These are phyloP conservation scores for Leersia perrieri DNA, from an alignment of 176 grass and related monocot species.

Conservation along the genomic window DNA sequence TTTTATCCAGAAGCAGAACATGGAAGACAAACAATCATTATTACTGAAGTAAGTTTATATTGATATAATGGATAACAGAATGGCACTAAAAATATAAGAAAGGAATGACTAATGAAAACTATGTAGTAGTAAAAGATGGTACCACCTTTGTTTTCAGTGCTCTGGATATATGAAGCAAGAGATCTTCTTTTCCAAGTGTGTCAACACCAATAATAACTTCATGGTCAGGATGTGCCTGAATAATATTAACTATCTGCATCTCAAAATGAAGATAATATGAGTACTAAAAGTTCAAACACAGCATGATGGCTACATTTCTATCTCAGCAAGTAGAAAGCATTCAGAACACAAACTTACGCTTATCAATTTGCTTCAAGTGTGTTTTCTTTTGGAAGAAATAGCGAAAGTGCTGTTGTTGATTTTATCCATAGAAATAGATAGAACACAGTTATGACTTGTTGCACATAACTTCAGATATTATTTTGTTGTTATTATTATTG, in stretches of 20 bases:
- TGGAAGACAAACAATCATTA: not conserved
- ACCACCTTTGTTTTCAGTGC: conserved; percentile 61
- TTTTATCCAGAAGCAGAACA: not conserved
- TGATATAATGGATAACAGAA: not conserved
- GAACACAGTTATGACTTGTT: not conserved
- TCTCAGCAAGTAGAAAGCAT: not conserved
- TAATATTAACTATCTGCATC: conserved; percentile 59
- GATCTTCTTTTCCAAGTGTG: conserved; percentile 81
- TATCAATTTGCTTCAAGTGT: not conserved
- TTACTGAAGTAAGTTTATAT: conserved; percentile 9
- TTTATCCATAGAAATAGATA: not conserved
- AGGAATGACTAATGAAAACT: not conserved
- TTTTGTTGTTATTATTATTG: not conserved
- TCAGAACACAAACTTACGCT: conserved; percentile 12
- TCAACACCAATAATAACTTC: conserved; percentile 75
- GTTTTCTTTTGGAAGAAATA: not conserved
- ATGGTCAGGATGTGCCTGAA: conserved; percentile 61
- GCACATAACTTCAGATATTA: not conserved
- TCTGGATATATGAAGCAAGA: conserved; percentile 75
- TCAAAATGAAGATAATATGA: conserved; percentile 25
- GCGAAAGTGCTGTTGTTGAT: not conserved
- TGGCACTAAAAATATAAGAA: not conserved
- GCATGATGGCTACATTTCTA: conserved; percentile 4
- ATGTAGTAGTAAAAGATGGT: not conserved
- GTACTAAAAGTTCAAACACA: not conserved